Conservation (phyloP, 495 filamentous ascomycete genomes). For the Aspergillus carlsbadensis region DNA sequence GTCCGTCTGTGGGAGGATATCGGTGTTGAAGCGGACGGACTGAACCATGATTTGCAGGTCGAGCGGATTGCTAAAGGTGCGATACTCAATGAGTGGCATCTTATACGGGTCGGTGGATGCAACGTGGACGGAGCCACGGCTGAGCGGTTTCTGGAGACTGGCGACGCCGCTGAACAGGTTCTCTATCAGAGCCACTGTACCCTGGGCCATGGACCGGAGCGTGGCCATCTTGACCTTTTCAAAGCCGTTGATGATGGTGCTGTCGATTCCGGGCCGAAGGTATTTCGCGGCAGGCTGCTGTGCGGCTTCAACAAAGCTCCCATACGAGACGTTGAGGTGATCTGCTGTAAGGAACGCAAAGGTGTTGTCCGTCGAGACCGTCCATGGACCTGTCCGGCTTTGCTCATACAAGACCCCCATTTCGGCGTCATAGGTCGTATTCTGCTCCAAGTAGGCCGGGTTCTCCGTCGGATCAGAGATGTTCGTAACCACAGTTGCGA, state of each 20-base stretch:
- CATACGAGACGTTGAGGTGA: neutral
- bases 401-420: conserved; percentile 3
- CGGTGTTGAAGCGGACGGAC: conserved; percentile 1
- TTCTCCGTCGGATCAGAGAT: neutral
- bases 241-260: neutral
- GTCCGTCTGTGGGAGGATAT: neutral
- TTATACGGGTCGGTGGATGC: neutral
- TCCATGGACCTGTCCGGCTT: neutral
- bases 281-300: neutral
- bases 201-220: neutral
- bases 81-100: neutral
- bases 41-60: neutral
- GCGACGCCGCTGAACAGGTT: neutral
- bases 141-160: conserved; percentile 4
- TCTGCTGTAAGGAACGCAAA: neutral
- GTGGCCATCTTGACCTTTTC: neutral
- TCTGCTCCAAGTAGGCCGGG: neutral
- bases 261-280: neutral
- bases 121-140: neutral
- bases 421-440: conserved; percentile 3
- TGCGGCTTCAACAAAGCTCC: neutral
- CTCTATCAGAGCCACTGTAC: neutral
- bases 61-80: conserved; percentile 1
- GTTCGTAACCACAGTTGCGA: neutral
- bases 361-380: neutral